Evolutionary conservation across 495 filamentous ascomycete genomes (phyloP).

Genomic region (Clavariopsis aquatica): DNA sequence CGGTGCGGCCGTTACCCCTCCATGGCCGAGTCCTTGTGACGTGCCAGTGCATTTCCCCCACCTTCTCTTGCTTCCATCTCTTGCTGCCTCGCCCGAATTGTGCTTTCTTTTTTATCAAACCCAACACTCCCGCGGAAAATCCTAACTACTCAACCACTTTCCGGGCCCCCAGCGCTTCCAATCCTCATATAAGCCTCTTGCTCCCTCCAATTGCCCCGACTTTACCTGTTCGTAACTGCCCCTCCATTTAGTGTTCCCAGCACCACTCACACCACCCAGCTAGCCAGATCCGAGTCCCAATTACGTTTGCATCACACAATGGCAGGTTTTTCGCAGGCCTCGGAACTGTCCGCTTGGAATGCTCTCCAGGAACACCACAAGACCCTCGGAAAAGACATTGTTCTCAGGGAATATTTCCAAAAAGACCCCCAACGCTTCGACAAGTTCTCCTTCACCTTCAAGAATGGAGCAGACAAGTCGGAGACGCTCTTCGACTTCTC

Average conservation of each 20-base stretch:
- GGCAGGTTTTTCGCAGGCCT: slow-evolving; percentile 69
- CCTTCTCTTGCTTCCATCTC: neutral
- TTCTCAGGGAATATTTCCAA: slow-evolving; percentile 89
- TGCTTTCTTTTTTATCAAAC: slow-evolving; percentile 1
- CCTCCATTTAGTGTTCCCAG: slow-evolving; percentile 6
- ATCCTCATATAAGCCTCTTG: neutral
- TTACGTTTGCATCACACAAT: slow-evolving; percentile 36
- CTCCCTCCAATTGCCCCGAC: slow-evolving; percentile 18
- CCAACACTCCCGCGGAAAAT: slow-evolving; percentile 16
- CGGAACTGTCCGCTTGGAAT: slow-evolving; percentile 79
- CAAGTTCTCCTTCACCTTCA: slow-evolving; percentile 84
- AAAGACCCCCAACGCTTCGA: slow-evolving; percentile 86
- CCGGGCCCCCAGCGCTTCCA: neutral
- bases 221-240: slow-evolving; percentile 1
- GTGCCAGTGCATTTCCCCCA: neutral
- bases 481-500: slow-evolving; percentile 97
- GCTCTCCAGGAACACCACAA: slow-evolving; percentile 86
- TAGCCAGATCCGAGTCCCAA: slow-evolving; percentile 5
- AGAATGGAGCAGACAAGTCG: slow-evolving; percentile 71
- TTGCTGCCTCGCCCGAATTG: slow-evolving; percentile 1
- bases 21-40: neutral
- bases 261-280: slow-evolving; percentile 1
- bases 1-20: neutral
- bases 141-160: slow-evolving; percentile 1
- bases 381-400: slow-evolving; percentile 78